A percentile compares a stretch with the other conserved stretches of the same genome.
phyloP scores from a whole-genome alignment of 805 yeast genomes.

The Ogataea parapolymorpha region DNA sequence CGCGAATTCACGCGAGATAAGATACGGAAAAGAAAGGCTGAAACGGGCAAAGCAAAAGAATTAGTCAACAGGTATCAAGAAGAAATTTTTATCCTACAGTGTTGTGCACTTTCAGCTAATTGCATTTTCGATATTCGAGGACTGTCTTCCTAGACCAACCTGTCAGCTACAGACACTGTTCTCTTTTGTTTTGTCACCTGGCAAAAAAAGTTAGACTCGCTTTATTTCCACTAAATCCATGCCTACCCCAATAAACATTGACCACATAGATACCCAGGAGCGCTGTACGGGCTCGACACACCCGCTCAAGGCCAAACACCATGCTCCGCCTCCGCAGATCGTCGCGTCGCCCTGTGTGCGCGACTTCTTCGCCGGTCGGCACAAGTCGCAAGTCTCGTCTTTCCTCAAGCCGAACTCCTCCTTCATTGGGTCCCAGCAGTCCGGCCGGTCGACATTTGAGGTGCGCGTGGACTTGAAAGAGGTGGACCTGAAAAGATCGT shows the following conservation, averaged over 20 bases:
- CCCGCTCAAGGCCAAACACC: constrained; percentile 2
- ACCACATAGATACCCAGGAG: neutral
- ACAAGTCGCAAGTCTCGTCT: constrained; percentile 28
- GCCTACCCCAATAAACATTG: constrained; percentile 8
- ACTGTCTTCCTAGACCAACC: too few species aligned
- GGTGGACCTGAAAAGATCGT: constrained; percentile 57
- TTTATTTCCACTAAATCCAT: constrained; percentile 10
- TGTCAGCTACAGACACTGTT: neutral
- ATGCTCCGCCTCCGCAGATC: constrained; percentile 1
- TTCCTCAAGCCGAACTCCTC: constrained; percentile 59
- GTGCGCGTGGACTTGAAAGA: constrained; percentile 66
- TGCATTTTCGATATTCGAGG: neutral
- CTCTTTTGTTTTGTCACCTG: neutral
- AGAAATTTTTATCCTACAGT: too few species aligned
- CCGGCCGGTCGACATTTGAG: constrained; percentile 61
- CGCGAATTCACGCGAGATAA: constrained; percentile 3
- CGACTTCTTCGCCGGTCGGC: constrained; percentile 20
- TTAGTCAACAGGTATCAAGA: too few species aligned
- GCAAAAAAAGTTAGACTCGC: neutral
- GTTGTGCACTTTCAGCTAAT: neutral
- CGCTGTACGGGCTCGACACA: neutral
- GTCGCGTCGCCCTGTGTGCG: constrained; percentile 2
- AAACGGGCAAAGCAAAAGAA: neutral
- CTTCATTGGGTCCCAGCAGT: constrained; percentile 68
- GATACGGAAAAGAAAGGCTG: neutral